These are phyloP conservation scores for Bipolaris bicolor DNA, from an alignment of 2,329 filamentous ascomycete genomes.

Conservation along the genomic window DNA sequence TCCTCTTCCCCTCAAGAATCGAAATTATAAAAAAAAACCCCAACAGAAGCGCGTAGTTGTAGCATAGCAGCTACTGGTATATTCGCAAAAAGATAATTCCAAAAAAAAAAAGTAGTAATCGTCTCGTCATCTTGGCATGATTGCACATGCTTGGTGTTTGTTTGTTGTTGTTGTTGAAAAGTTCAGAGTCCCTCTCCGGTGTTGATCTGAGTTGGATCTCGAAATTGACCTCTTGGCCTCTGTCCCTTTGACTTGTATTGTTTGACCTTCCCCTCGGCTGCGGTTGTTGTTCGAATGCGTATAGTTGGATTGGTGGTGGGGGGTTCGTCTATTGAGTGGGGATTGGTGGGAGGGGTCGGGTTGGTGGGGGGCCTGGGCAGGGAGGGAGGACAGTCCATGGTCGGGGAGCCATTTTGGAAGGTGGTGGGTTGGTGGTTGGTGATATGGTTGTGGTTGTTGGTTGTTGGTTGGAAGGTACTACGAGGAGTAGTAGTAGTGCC, in stretches of 20 bases:
- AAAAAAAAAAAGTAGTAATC: background rate
- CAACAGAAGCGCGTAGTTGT: background rate
- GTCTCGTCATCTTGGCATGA: too few species aligned
- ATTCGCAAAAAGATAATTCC: background rate
- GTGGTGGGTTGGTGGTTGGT: background rate
- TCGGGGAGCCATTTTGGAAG: slow-evolving; percentile 4
- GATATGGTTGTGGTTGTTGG: background rate
- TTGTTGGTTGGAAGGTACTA: background rate
- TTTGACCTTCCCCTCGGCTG: too few species aligned
- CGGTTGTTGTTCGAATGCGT: background rate
- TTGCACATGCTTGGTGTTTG: too few species aligned
- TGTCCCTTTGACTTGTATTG: too few species aligned
- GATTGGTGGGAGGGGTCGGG: slow-evolving; percentile 1
- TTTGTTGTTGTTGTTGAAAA: too few species aligned
- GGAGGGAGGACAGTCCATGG: slow-evolving; percentile 5
- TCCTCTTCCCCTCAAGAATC: too few species aligned
- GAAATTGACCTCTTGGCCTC: background rate
- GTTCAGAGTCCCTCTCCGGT: background rate
- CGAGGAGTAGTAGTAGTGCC: background rate
- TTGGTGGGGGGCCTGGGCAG: slow-evolving; percentile 10
- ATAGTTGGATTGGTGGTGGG: background rate
- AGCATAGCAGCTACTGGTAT: slow-evolving; percentile 7
- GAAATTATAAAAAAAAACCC: too few species aligned
- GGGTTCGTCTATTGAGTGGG: background rate
- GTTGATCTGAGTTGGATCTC: background rate